Evolutionary conservation across 257 asterid species (phyloP), one percentile per base, ranked within the genome.

Genomic region (Prunella vulgaris): DNA sequence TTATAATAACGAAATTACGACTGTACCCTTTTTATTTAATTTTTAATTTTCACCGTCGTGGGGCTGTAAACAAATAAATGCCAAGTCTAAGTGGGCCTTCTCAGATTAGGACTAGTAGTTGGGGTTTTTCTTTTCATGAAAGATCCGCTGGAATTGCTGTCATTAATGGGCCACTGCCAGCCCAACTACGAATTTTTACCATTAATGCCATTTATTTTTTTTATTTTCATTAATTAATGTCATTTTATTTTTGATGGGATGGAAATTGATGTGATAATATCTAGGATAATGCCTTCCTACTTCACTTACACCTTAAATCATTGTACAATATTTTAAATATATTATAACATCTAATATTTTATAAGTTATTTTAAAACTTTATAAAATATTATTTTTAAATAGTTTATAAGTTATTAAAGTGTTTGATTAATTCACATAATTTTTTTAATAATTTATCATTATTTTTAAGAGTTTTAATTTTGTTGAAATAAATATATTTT

Each of bases 161-260:
- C 71, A 49, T 33, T 32, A 25, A 71, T 70, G 82, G 84, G 72
- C 82, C 82, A 74, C 12, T 49, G 70, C 60, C 83, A 77, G 80
- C 85, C 85, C 82, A 81, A 30, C 71, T 10, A 66, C 10, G 42
- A 44, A 30, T 53, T 33, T 28, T 44, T 54, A 59, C 56, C 44
- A 28, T 62, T 32, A 68, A 51, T 60, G 38, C 64, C 18, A 7
- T 32, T 64, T 51, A n/a, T 66, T 60, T 20, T n/a, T 2, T 13
- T 66, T 69, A 22, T 14, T 25, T 40, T 32, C 8, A 1, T 24
- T 32, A 32, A 49, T 28, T 46, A 25, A 54, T 51, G 10, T 44
- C 2, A 44, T 59, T 32, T 28, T 30, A 7, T 56, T 58, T 49
- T 51, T 37, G n/a, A 54, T 5, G 17, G 18, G 33, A 24, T 53